These are phyloP conservation scores for Russula compacta DNA, from an alignment of 768 basidiomycete species.

Conservation along the genomic window DNA sequence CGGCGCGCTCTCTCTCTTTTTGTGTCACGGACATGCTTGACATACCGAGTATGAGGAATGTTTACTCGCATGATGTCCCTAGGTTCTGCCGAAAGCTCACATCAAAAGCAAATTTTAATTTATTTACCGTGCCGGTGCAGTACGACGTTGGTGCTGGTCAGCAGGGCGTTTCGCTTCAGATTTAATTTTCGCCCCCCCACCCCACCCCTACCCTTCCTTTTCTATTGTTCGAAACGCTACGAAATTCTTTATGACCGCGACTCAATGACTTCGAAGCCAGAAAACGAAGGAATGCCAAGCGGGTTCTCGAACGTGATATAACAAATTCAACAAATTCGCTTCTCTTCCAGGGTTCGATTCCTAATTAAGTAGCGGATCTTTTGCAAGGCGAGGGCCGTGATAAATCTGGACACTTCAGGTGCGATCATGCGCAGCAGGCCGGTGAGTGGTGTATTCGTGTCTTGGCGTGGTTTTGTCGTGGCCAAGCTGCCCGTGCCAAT, in stretches of 20 bases:
- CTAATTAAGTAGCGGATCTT: neutral
- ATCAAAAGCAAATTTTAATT: neutral
- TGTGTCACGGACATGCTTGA: neutral
- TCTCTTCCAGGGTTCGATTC: too few relatives aligned
- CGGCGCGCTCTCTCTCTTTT: neutral
- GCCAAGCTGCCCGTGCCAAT: neutral
- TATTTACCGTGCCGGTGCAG: too few relatives aligned
- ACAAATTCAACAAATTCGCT: neutral
- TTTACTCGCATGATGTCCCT: neutral
- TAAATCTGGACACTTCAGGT: neutral
- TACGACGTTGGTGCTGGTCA: neutral
- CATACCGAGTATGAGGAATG: neutral
- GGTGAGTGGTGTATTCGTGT: neutral
- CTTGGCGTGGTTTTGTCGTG: neutral
- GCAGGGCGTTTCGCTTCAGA: neutral
- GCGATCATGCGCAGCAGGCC: neutral
- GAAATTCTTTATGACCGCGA: neutral
- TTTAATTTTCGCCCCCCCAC: neutral
- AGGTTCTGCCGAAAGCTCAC: neutral
- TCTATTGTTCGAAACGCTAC: neutral
- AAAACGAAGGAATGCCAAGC: neutral
- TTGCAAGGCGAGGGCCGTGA: too few relatives aligned
- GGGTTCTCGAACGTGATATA: neutral
- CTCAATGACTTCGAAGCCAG: neutral
- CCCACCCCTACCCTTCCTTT: too few relatives aligned